These are phyloP conservation scores for Ramularia endophylla DNA, from an alignment of 2,329 filamentous ascomycete species.

Conservation along the genomic window DNA sequence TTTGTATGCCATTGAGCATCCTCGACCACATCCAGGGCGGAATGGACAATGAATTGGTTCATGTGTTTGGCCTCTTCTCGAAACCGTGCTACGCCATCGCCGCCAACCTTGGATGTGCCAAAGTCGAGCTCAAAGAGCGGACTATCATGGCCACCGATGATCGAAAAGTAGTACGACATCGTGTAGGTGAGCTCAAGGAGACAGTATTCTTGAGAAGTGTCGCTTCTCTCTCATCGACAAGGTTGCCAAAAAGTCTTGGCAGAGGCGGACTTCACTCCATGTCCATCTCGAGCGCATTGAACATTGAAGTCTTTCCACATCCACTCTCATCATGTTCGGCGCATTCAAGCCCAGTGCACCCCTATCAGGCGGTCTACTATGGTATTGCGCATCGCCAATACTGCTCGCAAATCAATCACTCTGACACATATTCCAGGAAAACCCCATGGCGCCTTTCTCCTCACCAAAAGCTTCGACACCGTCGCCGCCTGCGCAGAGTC, in stretches of 20 bases:
- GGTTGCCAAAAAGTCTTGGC: slow-evolving; percentile 14
- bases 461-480: slow-evolving; percentile 84
- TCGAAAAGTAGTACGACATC: slow-evolving; percentile 99
- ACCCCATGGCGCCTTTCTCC: slow-evolving; percentile 91
- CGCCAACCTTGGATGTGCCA: slow-evolving; percentile 91
- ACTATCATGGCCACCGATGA: slow-evolving; percentile 91
- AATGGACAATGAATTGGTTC: slow-evolving; percentile 97
- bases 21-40: slow-evolving; percentile 88
- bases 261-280: slow-evolving; percentile 12
- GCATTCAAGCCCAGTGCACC: slow-evolving; percentile 73
- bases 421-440: slow-evolving; percentile 58
- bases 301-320: slow-evolving; percentile 1
- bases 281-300: slow-evolving; percentile 1
- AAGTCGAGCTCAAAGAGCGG: slow-evolving; percentile 97
- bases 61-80: slow-evolving; percentile 82
- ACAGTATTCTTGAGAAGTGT: no score
- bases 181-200: slow-evolving; percentile 3
- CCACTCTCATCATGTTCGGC: slow-evolving; percentile 61
- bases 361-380: slow-evolving; percentile 74
- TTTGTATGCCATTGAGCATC: slow-evolving; percentile 90
- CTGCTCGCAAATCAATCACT: not conserved
- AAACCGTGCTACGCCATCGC: slow-evolving; percentile 87
- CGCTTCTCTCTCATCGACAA: not conserved
- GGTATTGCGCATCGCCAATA: slow-evolving; percentile 46
- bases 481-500: slow-evolving; percentile 74